Conservation (phyloP, 345 rosid genomes). For the Rhodamnia argentea region DNA sequence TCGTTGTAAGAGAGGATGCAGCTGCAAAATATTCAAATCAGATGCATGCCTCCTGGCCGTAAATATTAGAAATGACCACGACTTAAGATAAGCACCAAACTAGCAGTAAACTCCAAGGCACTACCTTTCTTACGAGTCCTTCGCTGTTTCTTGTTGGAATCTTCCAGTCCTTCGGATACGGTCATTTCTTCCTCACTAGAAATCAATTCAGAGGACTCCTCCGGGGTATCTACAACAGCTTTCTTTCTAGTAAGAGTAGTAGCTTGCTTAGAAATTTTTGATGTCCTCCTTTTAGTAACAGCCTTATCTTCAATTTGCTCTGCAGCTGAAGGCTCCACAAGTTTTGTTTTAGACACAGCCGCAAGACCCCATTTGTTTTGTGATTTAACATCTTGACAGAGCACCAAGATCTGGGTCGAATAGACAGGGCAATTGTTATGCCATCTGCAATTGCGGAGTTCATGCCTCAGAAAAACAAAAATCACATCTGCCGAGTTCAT, state of each 20-base stretch:
- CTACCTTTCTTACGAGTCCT: conserved; percentile 44
- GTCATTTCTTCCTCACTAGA: conserved; percentile 15
- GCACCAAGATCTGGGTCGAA: conserved; percentile 24
- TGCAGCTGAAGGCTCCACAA: conserved; percentile 23
- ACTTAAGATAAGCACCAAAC: background rate
- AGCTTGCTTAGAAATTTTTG: conserved; percentile 26
- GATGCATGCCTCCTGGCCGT: background rate
- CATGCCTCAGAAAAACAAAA: background rate
- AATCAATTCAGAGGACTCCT: conserved; percentile 22
- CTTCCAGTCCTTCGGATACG: conserved; percentile 5
- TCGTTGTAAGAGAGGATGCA: conserved; percentile 19
- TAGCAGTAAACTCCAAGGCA: background rate
- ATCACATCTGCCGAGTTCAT: background rate
- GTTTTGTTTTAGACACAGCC: conserved; percentile 46
- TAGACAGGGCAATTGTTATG: conserved; percentile 21
- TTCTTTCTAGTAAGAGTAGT: conserved; percentile 48
- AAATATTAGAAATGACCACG: background rate
- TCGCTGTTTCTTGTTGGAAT: conserved; percentile 13
- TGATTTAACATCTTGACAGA: conserved; percentile 28
- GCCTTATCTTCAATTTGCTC: conserved; percentile 34
- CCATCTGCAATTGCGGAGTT: conserved; percentile 25
- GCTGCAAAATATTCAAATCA: conserved; percentile 13
- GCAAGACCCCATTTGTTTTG: conserved; percentile 32
- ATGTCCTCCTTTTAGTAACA: conserved; percentile 29
- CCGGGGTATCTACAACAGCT: conserved; percentile 16